Base-by-base conservation (phyloP, 2,329 filamentous ascomycete species). In the Ceratocystis destructans region DNA sequence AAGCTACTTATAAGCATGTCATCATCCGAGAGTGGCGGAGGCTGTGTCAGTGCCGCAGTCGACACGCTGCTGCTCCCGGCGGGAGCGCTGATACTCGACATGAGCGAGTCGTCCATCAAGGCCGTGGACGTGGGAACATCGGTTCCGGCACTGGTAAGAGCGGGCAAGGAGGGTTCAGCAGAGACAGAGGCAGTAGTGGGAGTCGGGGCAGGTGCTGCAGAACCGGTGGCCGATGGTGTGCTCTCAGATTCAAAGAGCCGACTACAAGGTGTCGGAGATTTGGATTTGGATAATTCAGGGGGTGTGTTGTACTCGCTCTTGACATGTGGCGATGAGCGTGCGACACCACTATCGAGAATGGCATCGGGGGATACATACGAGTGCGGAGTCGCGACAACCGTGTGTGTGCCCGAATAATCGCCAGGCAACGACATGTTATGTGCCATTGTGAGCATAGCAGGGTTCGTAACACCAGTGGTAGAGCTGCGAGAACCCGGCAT, bases 241-340 rank as follows among this genome's bases (percentile, higher is more conserved):
- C 55, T 37, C 15, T 80, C 78, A 67, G 77, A 72, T 53, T 80
- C 76, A 70, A 80, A 82, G 72, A 77, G 80, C 57, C 75, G 77
- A n/a, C 72, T 31, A n/a, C 55, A 71, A 5, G 78, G 75, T 33
- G 80, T 80, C 3, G 83, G 82, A 28, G 83, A 85, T 15, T 82
- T 82, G 25, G 82, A 83, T 68, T 82, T 79, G n/a, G 83, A 84
- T 37, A 86, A 79, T 68, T 82, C 82, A 0, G 83, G 83, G 3
- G 82, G 82, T 2, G 83, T 83, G 73, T 80, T 82, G 73, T 79
- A 82, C 66, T 80, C 78, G 73, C 81, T 82, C 6, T 71, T 71
- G 1, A 78, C 74, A 61, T 77, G 75, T 31, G 77, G 75, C 31
- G 65, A 67, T 10, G 71, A 70, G 8, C 68, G 61, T 53, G 61